phyloP scores from a whole-genome alignment of 2,329 filamentous ascomycete species.

The Leptographium radiaticola region DNA sequence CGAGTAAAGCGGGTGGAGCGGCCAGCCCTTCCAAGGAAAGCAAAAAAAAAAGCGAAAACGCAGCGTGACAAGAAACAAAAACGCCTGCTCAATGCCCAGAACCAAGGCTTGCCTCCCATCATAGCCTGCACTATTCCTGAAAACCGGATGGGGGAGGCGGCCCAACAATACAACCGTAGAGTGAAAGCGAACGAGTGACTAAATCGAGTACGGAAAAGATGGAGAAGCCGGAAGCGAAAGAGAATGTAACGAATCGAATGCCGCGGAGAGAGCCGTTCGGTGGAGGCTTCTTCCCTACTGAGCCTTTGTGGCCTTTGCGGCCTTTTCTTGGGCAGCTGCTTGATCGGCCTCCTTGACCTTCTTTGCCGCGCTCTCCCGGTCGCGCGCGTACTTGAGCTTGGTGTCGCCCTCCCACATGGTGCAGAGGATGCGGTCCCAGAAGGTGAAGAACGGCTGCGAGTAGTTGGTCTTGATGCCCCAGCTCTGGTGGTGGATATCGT shows the following conservation, averaged over 20 bases:
- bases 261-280: neutral
- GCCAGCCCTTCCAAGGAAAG: neutral
- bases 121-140: neutral
- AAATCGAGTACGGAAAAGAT: neutral
- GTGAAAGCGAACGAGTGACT: slow-evolving; percentile 1
- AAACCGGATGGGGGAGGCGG: neutral
- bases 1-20: neutral
- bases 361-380: slow-evolving; percentile 22
- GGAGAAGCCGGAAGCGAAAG: neutral
- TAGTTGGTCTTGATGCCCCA: slow-evolving; percentile 98
- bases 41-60: neutral
- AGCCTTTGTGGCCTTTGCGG: neutral
- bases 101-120: neutral
- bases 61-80: neutral
- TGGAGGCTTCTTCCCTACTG: neutral
- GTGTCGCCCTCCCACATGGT: slow-evolving; percentile 69
- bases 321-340: neutral
- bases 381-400: slow-evolving; percentile 26
- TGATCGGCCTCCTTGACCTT: neutral
- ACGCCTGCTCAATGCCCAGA: neutral
- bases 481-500: slow-evolving; percentile 97
- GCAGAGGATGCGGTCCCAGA: slow-evolving; percentile 75
- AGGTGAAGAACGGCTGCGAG: slow-evolving; percentile 84
- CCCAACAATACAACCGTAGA: slow-evolving; percentile 1
- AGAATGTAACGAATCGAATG: neutral